Base-by-base conservation (phyloP, 345 rosid species). In the Populus alba region DNA sequence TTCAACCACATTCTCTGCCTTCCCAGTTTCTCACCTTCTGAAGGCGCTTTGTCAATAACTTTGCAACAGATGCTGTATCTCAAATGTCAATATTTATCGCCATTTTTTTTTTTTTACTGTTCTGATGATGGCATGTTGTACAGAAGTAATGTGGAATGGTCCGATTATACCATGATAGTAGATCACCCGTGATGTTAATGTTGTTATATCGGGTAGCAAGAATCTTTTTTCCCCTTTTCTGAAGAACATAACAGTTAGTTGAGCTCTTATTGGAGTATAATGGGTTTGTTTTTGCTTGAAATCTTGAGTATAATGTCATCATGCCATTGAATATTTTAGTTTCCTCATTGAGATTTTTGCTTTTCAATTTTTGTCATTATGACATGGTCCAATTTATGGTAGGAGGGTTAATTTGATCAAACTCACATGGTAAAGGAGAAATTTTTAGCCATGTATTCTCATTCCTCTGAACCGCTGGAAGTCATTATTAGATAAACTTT, bases 11-110 rank as follows among this genome's bases (percentile, higher is more conserved):
- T 39, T 8, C 18, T 63, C 47, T 61, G 35, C 75, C 4, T 45
- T 17, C 0, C 65, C 77, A 5, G 38, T 55, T 72, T 72, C 76
- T 77, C 68, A 72, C 73, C 49, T 41, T 59, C 61, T 51, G 37
- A 72, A n/a, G 69, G 76, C 41, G 11, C 37, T 47, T 70, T 75
- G 71, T 75, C 17, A 37, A 45, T 49, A 35, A 27, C 55, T 62
- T 70, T 74, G 70, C 15, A 22, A 59, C 25, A n/a, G n/a, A 12
- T 74, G 70, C 49, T 59, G 49, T 63, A 16, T 22, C 1, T 17
- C 23, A 51, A 51, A n/a, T 47, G 59, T 70, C 41, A 45, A 61
- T 75, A 35, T 51, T 22, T 38, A 1, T 25, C n/a, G 38, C 53
- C 62, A 41, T 33, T 20, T 55, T 20, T 55, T 22, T 53, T 7